Conservation (phyloP, 2,329 filamentous ascomycete species). For the Hawksworthiomyces lignivorus region DNA sequence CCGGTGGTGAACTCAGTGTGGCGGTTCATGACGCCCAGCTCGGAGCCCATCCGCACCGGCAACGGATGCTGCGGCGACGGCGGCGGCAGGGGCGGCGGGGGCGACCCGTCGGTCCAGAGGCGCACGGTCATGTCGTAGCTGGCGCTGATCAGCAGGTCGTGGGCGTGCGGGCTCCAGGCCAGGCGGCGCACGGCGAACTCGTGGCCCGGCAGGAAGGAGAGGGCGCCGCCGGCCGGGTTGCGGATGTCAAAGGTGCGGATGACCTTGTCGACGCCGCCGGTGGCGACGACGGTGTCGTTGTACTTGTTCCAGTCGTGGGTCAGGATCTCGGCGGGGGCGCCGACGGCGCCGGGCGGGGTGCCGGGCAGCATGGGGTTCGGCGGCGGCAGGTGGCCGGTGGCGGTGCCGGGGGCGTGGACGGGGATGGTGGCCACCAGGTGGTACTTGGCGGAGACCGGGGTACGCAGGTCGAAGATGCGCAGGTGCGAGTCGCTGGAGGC, state of each 20-base stretch:
- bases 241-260: constrained; percentile 89
- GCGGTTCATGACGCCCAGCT: constrained; percentile 79
- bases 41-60: constrained; percentile 48
- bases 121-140: constrained; percentile 98
- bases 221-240: constrained; percentile 62
- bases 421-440: constrained; percentile 78
- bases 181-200: constrained; percentile 83
- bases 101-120: constrained; percentile 74
- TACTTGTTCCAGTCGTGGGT: constrained; percentile 99
- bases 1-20: constrained; percentile 96
- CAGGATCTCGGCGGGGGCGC: constrained; percentile 70
- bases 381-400: constrained; percentile 22
- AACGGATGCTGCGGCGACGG: constrained; percentile 13
- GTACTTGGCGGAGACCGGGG: constrained; percentile 76
- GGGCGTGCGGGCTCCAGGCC: constrained; percentile 90
- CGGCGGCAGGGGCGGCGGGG: constrained; percentile 25
- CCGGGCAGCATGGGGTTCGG: too few species aligned
- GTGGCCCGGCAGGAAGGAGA: constrained; percentile 72
- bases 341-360: constrained; percentile 22
- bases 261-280: constrained; percentile 78
- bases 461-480: constrained; percentile 84
- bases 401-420: constrained; percentile 59
- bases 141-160: constrained; percentile 76
- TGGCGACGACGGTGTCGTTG: constrained; percentile 72
- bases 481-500: constrained; percentile 86